These are phyloP conservation scores for Aureobasidium sp. DNA, from an alignment of 2,329 filamentous ascomycete species.

Conservation along the genomic window DNA sequence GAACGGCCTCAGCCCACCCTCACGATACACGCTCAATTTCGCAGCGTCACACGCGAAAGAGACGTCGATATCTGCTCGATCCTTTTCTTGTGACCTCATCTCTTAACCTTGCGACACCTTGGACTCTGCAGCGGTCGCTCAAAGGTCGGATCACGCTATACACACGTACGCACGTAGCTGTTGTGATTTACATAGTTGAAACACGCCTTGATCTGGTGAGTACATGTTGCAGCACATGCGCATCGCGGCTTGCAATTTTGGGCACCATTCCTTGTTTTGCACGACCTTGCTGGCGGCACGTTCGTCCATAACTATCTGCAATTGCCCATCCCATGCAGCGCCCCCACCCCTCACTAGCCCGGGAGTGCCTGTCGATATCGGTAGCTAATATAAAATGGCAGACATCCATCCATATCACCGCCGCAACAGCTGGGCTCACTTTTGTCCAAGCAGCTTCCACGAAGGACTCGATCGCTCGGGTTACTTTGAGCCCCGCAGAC, in stretches of 20 bases:
- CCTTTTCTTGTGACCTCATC: slow-evolving; percentile 3
- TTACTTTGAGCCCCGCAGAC: slow-evolving; percentile 14
- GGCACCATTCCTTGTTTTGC: slow-evolving; percentile 13
- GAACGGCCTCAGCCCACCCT: neutral
- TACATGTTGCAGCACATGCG: slow-evolving; percentile 1
- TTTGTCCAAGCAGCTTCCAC: neutral
- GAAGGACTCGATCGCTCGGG: neutral
- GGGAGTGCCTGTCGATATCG: neutral
- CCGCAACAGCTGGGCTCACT: slow-evolving; percentile 4
- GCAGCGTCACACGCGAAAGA: slow-evolving; percentile 1
- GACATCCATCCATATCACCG: neutral
- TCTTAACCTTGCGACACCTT: slow-evolving; percentile 1
- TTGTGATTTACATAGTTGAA: slow-evolving; percentile 3
- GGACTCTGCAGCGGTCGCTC: neutral
- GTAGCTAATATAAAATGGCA: slow-evolving; percentile 11
- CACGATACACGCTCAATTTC: neutral
- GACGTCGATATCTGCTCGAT: slow-evolving; percentile 5
- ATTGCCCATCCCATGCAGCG: neutral
- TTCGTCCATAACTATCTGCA: neutral
- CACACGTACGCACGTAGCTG: slow-evolving; percentile 2
- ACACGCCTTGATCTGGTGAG: slow-evolving; percentile 9
- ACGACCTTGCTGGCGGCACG: slow-evolving; percentile 1
- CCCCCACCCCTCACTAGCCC: neutral
- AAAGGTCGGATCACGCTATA: slow-evolving; percentile 2
- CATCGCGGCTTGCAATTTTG: neutral